Percentiles rank a stretch among this genome's conserved stretches.
Conservation (phyloP, 768 basidiomycete species). For the Pisolithus tinctorius region DNA sequence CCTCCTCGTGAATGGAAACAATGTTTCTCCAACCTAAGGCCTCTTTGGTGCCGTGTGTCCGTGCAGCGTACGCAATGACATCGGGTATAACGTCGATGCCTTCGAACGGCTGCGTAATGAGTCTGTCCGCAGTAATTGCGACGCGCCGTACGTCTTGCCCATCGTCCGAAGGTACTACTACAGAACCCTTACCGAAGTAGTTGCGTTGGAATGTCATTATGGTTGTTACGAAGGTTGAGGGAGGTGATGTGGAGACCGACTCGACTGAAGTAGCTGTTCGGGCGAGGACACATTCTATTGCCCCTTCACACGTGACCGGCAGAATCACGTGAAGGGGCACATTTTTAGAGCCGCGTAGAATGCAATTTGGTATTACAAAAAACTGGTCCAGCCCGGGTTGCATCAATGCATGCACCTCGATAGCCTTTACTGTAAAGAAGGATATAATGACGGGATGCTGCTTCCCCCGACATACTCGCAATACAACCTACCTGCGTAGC, state of each 20-base stretch:
- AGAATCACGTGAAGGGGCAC: not conserved
- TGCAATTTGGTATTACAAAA: too few relatives aligned
- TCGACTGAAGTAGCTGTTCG: not conserved
- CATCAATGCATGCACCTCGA: too few relatives aligned
- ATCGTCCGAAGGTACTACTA: slow-evolving; percentile 47
- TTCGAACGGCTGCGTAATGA: slow-evolving; percentile 60
- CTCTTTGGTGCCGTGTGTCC: slow-evolving; percentile 66
- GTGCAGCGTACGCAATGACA: slow-evolving; percentile 65
- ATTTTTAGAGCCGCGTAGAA: not conserved
- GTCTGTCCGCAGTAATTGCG: slow-evolving; percentile 45
- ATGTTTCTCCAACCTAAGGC: slow-evolving; percentile 80
- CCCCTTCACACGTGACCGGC: not conserved
- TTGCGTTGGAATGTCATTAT: slow-evolving; percentile 10
- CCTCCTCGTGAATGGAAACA: slow-evolving; percentile 67
- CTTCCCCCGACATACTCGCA: too few relatives aligned
- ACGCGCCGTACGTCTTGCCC: slow-evolving; percentile 55
- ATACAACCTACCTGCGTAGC: too few relatives aligned
- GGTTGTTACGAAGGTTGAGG: not conserved
- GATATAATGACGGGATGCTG: too few relatives aligned
- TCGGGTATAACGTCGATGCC: slow-evolving; percentile 82
- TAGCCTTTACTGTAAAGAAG: too few relatives aligned
- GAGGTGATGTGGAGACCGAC: not conserved
- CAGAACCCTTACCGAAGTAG: slow-evolving; percentile 57
- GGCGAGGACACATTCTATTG: not conserved
- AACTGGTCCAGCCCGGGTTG: too few relatives aligned